Evolutionary conservation across 208 protist species (phyloP).

Genomic region (Crithidia acanthocephali): DNA sequence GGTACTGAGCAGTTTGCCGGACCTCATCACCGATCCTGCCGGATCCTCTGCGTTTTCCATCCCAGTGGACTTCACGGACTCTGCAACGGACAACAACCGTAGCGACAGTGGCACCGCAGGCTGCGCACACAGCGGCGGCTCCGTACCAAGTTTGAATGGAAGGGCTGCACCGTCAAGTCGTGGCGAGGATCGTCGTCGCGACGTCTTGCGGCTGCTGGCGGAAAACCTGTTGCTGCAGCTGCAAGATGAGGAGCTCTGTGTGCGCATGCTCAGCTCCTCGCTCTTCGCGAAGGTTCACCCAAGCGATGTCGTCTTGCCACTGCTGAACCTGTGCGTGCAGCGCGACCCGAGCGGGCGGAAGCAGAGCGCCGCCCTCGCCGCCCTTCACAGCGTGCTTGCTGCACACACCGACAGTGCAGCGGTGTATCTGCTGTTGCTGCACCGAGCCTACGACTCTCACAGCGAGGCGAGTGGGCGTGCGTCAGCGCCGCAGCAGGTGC

Average conservation of each 20-base stretch:
- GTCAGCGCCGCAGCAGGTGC: background rate
- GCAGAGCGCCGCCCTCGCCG: slow-evolving; percentile 52
- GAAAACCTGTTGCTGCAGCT: slow-evolving; percentile 78
- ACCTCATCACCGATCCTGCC: slow-evolving; percentile 11
- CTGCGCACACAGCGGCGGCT: too few species aligned
- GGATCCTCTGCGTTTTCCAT: background rate
- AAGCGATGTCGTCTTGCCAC: slow-evolving; percentile 68
- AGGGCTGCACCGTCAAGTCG: background rate
- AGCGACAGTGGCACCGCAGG: too few species aligned
- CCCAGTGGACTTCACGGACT: too few species aligned
- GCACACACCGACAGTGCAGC: slow-evolving; percentile 49
- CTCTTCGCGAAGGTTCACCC: slow-evolving; percentile 84
- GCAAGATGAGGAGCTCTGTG: slow-evolving; percentile 76
- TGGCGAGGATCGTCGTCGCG: slow-evolving; percentile 36
- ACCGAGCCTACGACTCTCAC: slow-evolving; percentile 20
- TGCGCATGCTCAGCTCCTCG: slow-evolving; percentile 64
- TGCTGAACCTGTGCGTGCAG: slow-evolving; percentile 62
- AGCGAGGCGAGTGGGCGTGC: background rate
- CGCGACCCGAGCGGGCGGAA: slow-evolving; percentile 50
- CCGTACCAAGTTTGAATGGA: background rate
- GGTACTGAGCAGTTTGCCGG: slow-evolving; percentile 68
- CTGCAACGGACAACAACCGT: too few species aligned
- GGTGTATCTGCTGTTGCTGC: slow-evolving; percentile 19
- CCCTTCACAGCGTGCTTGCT: slow-evolving; percentile 51
- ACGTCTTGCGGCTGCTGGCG: slow-evolving; percentile 66